Evolutionary conservation across 2,329 filamentous ascomycete genomes (phyloP).

Genomic region (Hortaea werneckii): DNA sequence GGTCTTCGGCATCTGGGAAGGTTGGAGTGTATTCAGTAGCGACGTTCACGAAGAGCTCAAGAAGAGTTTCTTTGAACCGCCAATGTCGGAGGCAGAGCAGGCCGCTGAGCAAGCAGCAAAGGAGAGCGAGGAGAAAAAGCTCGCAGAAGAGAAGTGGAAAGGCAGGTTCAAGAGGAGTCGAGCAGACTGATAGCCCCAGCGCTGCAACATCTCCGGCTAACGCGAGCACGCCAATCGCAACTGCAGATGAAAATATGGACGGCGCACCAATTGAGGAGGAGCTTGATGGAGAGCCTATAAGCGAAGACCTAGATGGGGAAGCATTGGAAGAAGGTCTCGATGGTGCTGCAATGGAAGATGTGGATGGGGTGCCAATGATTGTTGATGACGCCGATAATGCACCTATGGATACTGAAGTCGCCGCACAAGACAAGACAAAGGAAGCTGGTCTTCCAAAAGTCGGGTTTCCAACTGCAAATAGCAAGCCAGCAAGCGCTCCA

Average conservation of each 20-base stretch:
- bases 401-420: conserved; percentile 1
- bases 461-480: neutral
- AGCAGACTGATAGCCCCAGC: conserved; percentile 29
- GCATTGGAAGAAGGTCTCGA: conserved; percentile 24
- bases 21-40: conserved; percentile 58
- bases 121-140: conserved; percentile 35
- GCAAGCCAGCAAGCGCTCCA: neutral
- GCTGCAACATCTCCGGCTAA: conserved; percentile 11
- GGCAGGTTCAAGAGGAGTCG: conserved; percentile 41
- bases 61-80: conserved; percentile 61
- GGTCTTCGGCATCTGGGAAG: conserved; percentile 60
- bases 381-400: conserved; percentile 2
- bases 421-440: neutral
- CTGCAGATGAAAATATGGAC: conserved; percentile 30
- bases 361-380: neutral
- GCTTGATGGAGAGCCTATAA: conserved; percentile 16
- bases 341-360: conserved; percentile 15
- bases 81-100: conserved; percentile 34
- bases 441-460: neutral
- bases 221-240: conserved; percentile 24
- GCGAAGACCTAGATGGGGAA: conserved; percentile 40
- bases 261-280: conserved; percentile 30
- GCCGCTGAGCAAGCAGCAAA: conserved; percentile 57
- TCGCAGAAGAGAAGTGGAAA: conserved; percentile 25
- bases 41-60: conserved; percentile 63